Base-by-base conservation (phyloP, 306 rosid species). In the Cicer judaicum region DNA sequence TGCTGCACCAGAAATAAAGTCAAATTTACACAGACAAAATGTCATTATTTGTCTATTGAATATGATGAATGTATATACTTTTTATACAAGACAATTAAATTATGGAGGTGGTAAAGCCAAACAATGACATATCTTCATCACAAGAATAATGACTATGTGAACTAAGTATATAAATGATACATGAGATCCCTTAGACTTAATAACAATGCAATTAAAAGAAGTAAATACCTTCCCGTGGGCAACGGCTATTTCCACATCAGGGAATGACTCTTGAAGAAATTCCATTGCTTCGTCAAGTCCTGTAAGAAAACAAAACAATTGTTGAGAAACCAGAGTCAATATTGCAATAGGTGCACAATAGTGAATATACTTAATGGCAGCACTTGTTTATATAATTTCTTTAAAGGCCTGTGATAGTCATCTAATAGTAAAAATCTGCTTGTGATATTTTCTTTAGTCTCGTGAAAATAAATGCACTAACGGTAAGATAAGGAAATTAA, bases 261-360 rank as follows among this genome's bases (percentile, higher is more conserved):
- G 93, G 83, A 88, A 91, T 66, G 93, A 69, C 76, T 74, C 80
- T 78, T 77, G 85, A 42, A 91, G 97, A 92, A 94, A 94, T 19
- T 83, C 79, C 97, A 83, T 88, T 80, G 88, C 96, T 74, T 93
- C 94, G 61, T 91, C 97, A 61, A 91, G 98, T 70, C 98, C 98
- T 93, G 87, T 66, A 79, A 75, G 59, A 64, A 64, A 29, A 29
- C 36, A 29, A 66, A 68, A 43, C 38, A 74, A 82, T 68, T 53
- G 77, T 61, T 39, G 68, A 70, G 64, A 80, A 74, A 67, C 62
- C 49, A 72, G 61, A 49, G 12, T 73, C 67, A 77, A 43, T 61
- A 53, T 70, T 39, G 57, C 59, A 80, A 50, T 18, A 81, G 53
- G 74, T 54, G 49, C 72, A 68, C 38, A 52, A 62, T 13, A 67